phyloP scores from a whole-genome alignment of 192 early-diverging fungal genomes.

The Mortierella hygrophila region DNA sequence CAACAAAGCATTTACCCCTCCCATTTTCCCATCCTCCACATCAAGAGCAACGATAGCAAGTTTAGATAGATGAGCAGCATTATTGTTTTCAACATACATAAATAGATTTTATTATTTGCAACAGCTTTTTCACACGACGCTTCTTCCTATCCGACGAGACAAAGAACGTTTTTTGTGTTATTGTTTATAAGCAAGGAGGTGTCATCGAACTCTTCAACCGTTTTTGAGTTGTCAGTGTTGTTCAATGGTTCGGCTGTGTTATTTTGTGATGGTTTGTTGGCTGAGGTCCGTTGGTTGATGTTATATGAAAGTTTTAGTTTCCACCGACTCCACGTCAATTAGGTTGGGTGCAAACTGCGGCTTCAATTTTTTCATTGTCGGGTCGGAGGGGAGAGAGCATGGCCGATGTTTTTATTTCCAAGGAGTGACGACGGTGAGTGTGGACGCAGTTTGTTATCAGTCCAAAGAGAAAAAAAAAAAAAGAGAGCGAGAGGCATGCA shows the following conservation, averaged over 20 bases:
- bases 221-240: background rate
- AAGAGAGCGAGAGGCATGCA: constrained; percentile 7
- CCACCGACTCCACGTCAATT: background rate
- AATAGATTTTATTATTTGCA: constrained; percentile 4
- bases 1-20: background rate
- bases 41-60: background rate
- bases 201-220: background rate
- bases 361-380: background rate
- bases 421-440: background rate
- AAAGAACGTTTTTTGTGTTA: no score
- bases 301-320: background rate
- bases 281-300: background rate
- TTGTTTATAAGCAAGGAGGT: no score
- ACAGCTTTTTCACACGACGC: background rate
- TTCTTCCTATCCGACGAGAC: background rate
- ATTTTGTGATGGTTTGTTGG: background rate
- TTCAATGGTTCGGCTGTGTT: background rate
- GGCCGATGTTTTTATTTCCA: background rate
- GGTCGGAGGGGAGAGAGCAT: background rate
- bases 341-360: background rate
- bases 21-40: background rate
- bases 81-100: background rate
- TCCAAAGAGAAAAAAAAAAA: background rate
- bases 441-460: background rate
- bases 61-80: constrained; percentile 5